A percentile compares a stretch with the other conserved stretches of the same genome.
Evolutionary conservation across 441 rosid species (phyloP).

Genomic region (Erysimum pusillum): DNA sequence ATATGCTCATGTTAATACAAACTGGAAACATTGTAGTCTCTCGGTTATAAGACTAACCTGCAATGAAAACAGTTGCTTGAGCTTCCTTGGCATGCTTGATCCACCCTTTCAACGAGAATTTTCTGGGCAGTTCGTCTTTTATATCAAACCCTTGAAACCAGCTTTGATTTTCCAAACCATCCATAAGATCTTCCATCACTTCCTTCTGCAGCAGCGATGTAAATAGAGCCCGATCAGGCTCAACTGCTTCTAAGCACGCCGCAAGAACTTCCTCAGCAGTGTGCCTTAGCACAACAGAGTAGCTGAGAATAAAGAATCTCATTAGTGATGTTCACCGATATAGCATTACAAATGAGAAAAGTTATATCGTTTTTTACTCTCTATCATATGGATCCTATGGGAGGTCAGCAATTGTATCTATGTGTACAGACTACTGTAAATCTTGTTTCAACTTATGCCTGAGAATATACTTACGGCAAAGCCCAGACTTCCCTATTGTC

Average conservation of each 20-base stretch:
- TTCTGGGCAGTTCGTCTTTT: constrained; percentile 71
- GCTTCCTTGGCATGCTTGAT: constrained; percentile 71
- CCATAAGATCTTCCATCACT: constrained; percentile 78
- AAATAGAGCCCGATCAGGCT: constrained; percentile 81
- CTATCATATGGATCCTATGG: constrained; percentile 14
- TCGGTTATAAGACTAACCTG: constrained; percentile 62
- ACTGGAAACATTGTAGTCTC: constrained; percentile 17
- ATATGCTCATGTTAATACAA: constrained; percentile 10
- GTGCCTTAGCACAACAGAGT: constrained; percentile 95
- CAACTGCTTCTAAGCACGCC: constrained; percentile 87
- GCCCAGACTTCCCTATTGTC: constrained; percentile 73
- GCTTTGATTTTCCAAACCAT: constrained; percentile 68
- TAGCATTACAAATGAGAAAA: constrained; percentile 5
- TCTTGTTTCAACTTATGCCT: constrained; percentile 15
- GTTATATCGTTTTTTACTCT: constrained; percentile 1
- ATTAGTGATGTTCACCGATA: constrained; percentile 13
- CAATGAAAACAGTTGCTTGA: constrained; percentile 85
- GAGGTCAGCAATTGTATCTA: constrained; percentile 27
- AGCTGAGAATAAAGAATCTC: constrained; percentile 59
- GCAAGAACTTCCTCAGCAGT: constrained; percentile 96
- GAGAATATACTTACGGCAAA: constrained; percentile 76
- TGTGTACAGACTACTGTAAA: constrained; percentile 23
- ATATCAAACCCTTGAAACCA: constrained; percentile 93
- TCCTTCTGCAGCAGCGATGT: constrained; percentile 83
- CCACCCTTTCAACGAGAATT: constrained; percentile 77